Evolutionary conservation across 495 filamentous ascomycete species (phyloP).

Genomic region (Chaetomium cochliodes): DNA sequence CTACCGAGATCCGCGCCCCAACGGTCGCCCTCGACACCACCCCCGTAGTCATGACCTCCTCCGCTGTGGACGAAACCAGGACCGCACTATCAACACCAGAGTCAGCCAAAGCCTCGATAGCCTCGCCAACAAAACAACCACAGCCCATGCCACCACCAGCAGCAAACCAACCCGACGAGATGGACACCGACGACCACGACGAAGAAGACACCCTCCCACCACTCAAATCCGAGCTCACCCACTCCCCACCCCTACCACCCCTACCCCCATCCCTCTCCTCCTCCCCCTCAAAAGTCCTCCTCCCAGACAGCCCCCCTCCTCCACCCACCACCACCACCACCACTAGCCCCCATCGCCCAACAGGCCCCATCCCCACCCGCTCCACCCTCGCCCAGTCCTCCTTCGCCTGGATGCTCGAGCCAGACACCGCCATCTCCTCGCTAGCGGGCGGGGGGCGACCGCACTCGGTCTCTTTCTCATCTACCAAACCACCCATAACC

Average conservation of each 20-base stretch:
- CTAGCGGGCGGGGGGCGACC: background rate
- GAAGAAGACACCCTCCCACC: constrained; percentile 20
- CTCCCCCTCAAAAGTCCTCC: constrained; percentile 18
- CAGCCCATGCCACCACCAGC: constrained; percentile 21
- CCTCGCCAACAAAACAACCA: constrained; percentile 20
- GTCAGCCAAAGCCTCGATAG: background rate
- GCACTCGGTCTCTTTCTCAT: constrained; percentile 11
- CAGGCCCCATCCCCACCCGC: constrained; percentile 53
- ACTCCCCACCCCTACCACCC: background rate
- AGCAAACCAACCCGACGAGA: constrained; percentile 27
- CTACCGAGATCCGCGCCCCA: constrained; percentile 26
- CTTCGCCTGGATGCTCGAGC: constrained; percentile 92
- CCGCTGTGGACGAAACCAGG: constrained; percentile 31
- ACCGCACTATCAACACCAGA: constrained; percentile 31
- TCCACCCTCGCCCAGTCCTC: constrained; percentile 77
- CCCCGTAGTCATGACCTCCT: constrained; percentile 35
- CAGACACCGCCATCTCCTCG: constrained; percentile 39
- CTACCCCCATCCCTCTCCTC: background rate
- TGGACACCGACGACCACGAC: constrained; percentile 31
- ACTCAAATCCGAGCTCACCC: constrained; percentile 21
- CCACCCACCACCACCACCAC: constrained; percentile 19
- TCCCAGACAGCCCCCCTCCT: constrained; percentile 17
- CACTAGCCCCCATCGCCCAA: constrained; percentile 21
- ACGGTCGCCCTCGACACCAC: constrained; percentile 39
- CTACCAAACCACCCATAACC: too few relatives aligned